Evolutionary conservation across 1,139 yeast species (phyloP).

Genomic region (Zygosaccharomyces pseudobailii): DNA sequence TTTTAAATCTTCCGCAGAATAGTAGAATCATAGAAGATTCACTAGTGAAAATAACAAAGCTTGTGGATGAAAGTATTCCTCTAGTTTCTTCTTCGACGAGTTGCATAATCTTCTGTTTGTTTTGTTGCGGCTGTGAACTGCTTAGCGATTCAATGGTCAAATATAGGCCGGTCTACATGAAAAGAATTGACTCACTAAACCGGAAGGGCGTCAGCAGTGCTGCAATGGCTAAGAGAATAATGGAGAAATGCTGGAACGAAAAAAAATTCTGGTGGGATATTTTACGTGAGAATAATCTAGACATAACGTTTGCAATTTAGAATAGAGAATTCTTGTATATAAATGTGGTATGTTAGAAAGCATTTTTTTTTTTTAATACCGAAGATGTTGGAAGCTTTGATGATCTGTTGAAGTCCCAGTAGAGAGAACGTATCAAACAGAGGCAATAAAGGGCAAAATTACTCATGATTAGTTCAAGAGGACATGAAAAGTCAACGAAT

Average conservation of each 20-base stretch:
- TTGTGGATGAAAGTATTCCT: constrained; percentile 38
- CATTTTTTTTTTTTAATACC: neutral
- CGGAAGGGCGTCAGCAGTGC: constrained; percentile 50
- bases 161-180: constrained; percentile 37
- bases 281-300: constrained; percentile 42
- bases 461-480: too few species aligned
- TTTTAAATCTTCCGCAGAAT: constrained; percentile 44
- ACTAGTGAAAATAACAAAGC: constrained; percentile 39
- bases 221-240: constrained; percentile 43
- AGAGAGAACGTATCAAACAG: too few species aligned
- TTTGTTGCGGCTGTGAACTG: constrained; percentile 59
- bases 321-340: neutral
- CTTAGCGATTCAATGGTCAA: constrained; percentile 30
- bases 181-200: constrained; percentile 40
- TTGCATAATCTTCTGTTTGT: constrained; percentile 51
- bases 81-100: constrained; percentile 47
- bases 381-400: too few species aligned
- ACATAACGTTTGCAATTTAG: constrained; percentile 41
- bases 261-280: constrained; percentile 56
- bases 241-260: constrained; percentile 54
- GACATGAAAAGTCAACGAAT: too few species aligned
- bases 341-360: neutral
- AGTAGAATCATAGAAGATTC: constrained; percentile 41
- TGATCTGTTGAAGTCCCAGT: too few species aligned
- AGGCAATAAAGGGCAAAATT: too few species aligned